A percentile compares a stretch with the other conserved stretches of the same genome.
Conservation (phyloP, 1,139 yeast genomes). For the Debaryomyces udenii region DNA sequence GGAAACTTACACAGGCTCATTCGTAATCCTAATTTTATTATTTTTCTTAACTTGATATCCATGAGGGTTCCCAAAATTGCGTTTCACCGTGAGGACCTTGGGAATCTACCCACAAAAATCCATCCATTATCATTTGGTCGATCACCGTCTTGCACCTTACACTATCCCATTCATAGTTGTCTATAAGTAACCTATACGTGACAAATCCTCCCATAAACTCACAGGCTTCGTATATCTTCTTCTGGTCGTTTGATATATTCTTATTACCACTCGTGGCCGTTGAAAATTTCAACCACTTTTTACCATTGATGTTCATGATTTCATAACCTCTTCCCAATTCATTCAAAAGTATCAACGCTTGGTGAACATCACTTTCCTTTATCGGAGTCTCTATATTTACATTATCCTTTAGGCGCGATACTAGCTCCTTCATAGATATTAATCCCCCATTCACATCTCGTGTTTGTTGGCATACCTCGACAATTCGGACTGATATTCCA, state of each 20-base stretch:
- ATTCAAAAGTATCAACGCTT: conserved; percentile 23
- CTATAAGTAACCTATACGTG: conserved; percentile 60
- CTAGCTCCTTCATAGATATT: conserved; percentile 63
- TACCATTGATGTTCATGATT: conserved; percentile 33
- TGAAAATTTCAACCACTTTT: conserved; percentile 45
- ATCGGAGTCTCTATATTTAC: conserved; percentile 23
- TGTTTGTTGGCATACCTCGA: conserved; percentile 74
- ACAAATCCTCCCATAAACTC: conserved; percentile 69
- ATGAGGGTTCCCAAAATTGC: conserved; percentile 66
- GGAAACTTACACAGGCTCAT: conserved; percentile 11
- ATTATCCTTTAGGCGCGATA: conserved; percentile 28
- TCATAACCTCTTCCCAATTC: conserved; percentile 44
- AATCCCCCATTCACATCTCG: conserved; percentile 80
- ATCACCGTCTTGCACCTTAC: conserved; percentile 64
- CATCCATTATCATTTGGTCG: conserved; percentile 78
- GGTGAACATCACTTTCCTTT: conserved; percentile 23
- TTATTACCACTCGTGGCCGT: conserved; percentile 30
- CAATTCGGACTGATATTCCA: conserved; percentile 69
- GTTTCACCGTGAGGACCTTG: conserved; percentile 51
- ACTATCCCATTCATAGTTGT: conserved; percentile 73
- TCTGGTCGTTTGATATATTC: conserved; percentile 60
- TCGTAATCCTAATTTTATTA: neutral
- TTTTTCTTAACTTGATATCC: conserved; percentile 30
- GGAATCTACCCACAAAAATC: conserved; percentile 81
- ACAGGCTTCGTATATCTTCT: conserved; percentile 70